These are phyloP conservation scores for Epichloe elymi DNA, from an alignment of 2,329 filamentous ascomycete species.

Conservation along the genomic window DNA sequence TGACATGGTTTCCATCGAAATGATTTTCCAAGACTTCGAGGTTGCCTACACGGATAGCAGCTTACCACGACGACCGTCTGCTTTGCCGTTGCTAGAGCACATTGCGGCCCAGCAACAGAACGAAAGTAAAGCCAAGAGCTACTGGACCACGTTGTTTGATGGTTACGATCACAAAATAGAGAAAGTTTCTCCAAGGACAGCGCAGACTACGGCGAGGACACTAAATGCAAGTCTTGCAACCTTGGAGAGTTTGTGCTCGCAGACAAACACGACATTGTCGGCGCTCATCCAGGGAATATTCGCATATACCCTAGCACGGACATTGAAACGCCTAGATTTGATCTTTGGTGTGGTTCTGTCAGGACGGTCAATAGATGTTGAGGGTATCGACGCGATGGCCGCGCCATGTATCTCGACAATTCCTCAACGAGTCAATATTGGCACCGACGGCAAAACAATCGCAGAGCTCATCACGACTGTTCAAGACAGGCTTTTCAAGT, in stretches of 20 bases:
- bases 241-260: background rate
- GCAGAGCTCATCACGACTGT: background rate
- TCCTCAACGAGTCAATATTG: constrained; percentile 18
- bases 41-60: constrained; percentile 15
- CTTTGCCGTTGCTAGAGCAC: background rate
- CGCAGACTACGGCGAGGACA: background rate
- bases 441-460: background rate
- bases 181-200: background rate
- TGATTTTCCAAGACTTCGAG: constrained; percentile 20
- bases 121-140: background rate
- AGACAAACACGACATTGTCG: constrained; percentile 13
- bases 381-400: constrained; percentile 18
- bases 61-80: background rate
- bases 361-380: constrained; percentile 8
- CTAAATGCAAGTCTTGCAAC: background rate
- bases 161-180: background rate
- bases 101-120: background rate
- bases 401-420: constrained; percentile 24
- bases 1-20: constrained; percentile 19
- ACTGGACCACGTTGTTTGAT: background rate
- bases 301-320: constrained; percentile 19
- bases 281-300: constrained; percentile 20
- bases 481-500: background rate
- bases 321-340: constrained; percentile 1
- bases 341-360: constrained; percentile 5